These are phyloP conservation scores for Nemophila menziesii DNA, from an alignment of 257 asterid species.

Conservation along the genomic window DNA sequence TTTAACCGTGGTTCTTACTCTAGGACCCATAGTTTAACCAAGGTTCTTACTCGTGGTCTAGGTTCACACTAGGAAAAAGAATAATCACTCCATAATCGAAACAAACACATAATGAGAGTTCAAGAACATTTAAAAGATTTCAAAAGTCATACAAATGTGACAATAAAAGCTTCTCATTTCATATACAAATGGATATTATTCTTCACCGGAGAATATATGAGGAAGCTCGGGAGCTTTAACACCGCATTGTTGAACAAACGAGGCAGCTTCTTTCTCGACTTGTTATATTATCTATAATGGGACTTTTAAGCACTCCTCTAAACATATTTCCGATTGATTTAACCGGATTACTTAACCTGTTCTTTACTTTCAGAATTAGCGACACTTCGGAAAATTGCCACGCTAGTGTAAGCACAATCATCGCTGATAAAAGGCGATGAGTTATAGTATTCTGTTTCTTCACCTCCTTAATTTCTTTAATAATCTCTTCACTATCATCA, in stretches of 20 bases:
- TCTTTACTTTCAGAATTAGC: slow-evolving; percentile 37
- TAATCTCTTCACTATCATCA: slow-evolving; percentile 27
- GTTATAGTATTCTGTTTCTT: slow-evolving; percentile 59
- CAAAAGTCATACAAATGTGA: not conserved
- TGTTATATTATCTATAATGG: slow-evolving; percentile 7
- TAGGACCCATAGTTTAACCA: no score
- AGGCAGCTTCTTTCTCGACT: slow-evolving; percentile 13
- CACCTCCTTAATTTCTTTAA: slow-evolving; percentile 46
- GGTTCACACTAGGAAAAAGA: no score
- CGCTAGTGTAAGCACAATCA: slow-evolving; percentile 49
- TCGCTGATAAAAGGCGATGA: slow-evolving; percentile 51
- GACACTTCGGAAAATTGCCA: slow-evolving; percentile 89
- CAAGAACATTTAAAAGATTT: not conserved
- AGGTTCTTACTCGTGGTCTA: no score
- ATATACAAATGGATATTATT: slow-evolving; percentile 12
- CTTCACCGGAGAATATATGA: slow-evolving; percentile 15
- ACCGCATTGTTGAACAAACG: slow-evolving; percentile 13
- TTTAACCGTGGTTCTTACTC: no score
- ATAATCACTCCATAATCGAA: no score
- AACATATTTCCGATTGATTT: slow-evolving; percentile 26
- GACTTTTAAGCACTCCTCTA: slow-evolving; percentile 15
- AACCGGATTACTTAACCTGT: slow-evolving; percentile 48
- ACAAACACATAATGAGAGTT: no score
- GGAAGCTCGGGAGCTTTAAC: slow-evolving; percentile 36
- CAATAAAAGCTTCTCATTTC: not conserved